Percentiles rank a stretch among this genome's conserved stretches.
Evolutionary conservation across 129 eudicot species (phyloP).

Genomic region (Tanacetum coccineum): DNA sequence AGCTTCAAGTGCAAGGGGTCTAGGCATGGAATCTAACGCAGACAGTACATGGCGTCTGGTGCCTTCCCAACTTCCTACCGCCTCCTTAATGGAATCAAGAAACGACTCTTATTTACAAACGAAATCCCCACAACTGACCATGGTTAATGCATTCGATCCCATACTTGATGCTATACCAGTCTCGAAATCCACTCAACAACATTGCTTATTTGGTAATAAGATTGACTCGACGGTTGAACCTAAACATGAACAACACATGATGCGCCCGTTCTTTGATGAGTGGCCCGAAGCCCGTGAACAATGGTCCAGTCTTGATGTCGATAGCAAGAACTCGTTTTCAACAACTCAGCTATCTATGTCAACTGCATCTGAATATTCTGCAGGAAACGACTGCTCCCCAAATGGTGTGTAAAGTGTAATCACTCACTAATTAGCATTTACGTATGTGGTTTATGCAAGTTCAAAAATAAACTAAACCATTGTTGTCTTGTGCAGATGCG

Average conservation of each 20-base stretch:
- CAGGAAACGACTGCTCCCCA: slow-evolving; percentile 43
- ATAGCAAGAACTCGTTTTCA: slow-evolving; percentile 53
- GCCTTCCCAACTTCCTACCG: slow-evolving; percentile 50
- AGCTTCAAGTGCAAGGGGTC: slow-evolving; percentile 42
- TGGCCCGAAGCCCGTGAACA: slow-evolving; percentile 72
- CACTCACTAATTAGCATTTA: background rate
- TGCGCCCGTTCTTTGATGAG: slow-evolving; percentile 77
- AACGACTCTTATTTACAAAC: slow-evolving; percentile 45
- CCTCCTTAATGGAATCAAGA: slow-evolving; percentile 41
- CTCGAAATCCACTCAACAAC: slow-evolving; percentile 63
- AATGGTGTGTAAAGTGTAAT: slow-evolving; percentile 44
- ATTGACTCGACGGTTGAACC: slow-evolving; percentile 41
- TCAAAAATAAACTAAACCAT: background rate
- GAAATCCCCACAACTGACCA: slow-evolving; percentile 41
- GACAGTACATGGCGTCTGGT: slow-evolving; percentile 56
- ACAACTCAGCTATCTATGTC: slow-evolving; percentile 83
- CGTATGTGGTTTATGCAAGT: background rate
- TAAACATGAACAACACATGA: slow-evolving; percentile 55
- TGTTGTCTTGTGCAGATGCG: slow-evolving; percentile 38
- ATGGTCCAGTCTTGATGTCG: slow-evolving; percentile 62
- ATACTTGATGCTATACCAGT: slow-evolving; percentile 36
- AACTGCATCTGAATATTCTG: slow-evolving; percentile 45
- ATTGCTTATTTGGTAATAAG: slow-evolving; percentile 69
- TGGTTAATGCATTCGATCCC: slow-evolving; percentile 51
- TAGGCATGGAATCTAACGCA: slow-evolving; percentile 38